Base-by-base conservation (phyloP, 2,329 filamentous ascomycete genomes). In the Graphilbum fragrans region DNA sequence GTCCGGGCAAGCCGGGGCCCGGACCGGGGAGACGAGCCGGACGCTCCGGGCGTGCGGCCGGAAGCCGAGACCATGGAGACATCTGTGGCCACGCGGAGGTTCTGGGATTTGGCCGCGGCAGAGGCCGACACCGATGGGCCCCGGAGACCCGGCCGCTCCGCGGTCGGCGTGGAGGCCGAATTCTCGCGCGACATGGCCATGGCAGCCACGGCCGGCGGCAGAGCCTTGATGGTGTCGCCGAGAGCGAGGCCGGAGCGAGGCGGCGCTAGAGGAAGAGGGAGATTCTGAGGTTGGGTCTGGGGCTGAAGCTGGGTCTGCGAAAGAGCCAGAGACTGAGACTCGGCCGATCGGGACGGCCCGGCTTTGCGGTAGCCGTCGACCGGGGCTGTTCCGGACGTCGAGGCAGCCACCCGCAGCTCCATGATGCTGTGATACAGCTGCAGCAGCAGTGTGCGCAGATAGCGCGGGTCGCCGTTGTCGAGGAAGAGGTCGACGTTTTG, bases 361-460 rank as follows among this genome's bases (percentile, higher is more conserved):
- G 45, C 32, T 23, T 46, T 46, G 6, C 41, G 53, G 22, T 58
- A 55, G 14, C 48, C 52, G 19, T 48, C 53, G 4, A 53, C 50
- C 12, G 69, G 58, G 14, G 39, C 23, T 1, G 39, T 47, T 18
- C 46, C 43, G n/a, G n/a, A n/a, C n/a, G n/a, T n/a, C n/a, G 43
- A 40, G 2, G 42, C 37, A 0, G 73, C 76, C 3, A 74, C 72
- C 8, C 76, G 70, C 39, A 81, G 65, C 55, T 81, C 77, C 67
- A 77, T 80, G 45, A 80, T 74, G 56, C 77, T 80, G 50, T 80
- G 79, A 55, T 79, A 81, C 6, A 81, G 63, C 48, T 75, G 66
- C 56, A 78, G 66, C 51, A 81, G 58, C 49, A 81, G 66, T 3
- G 74, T 77, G 37, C 77, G 74, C 52, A 81, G 77, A 53, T 81